Percentiles rank a stretch among this genome's conserved stretches.
Evolutionary conservation across 1,284 basidiomycete genomes (phyloP).

Genomic region (Rhodotorula sp.): DNA sequence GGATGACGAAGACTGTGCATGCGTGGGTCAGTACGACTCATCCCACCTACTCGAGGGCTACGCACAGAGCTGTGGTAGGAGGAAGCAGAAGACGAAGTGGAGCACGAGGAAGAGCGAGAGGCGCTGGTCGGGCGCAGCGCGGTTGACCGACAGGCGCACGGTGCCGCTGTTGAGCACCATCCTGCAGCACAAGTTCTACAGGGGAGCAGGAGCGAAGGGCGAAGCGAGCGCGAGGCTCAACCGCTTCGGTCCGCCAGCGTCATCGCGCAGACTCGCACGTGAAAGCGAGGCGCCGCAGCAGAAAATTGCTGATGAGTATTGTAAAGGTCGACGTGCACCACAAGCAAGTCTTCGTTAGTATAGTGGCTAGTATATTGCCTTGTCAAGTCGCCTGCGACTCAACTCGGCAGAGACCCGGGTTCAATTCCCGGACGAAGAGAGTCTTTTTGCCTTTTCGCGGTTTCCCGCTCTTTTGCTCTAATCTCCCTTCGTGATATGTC

Average conservation of each 20-base stretch:
- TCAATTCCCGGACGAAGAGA: constrained; percentile 19
- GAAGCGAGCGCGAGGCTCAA: neutral
- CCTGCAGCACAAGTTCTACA: neutral
- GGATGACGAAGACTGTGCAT: constrained; percentile 14
- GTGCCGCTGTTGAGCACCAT: neutral
- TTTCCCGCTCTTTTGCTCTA: too few relatives aligned
- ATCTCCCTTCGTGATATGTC: too few relatives aligned
- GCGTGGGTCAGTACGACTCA: too few relatives aligned
- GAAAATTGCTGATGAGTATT: too few relatives aligned
- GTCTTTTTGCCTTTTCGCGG: too few relatives aligned
- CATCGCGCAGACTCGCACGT: too few relatives aligned
- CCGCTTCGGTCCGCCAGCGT: too few relatives aligned
- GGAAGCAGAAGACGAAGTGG: neutral
- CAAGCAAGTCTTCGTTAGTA: constrained; percentile 12
- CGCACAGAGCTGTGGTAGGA: neutral
- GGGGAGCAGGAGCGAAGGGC: too few relatives aligned
- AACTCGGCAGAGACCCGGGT: constrained; percentile 19
- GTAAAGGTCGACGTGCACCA: too few relatives aligned
- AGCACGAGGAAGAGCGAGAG: neutral
- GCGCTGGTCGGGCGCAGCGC: constrained; percentile 2
- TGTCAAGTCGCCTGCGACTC: neutral
- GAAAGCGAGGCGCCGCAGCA: too few relatives aligned
- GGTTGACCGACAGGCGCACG: constrained; percentile 9
- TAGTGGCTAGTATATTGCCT: constrained; percentile 22
- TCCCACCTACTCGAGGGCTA: neutral